Evolutionary conservation across 1,284 basidiomycete species (phyloP).

Genomic region (Thecaphora frezii): DNA sequence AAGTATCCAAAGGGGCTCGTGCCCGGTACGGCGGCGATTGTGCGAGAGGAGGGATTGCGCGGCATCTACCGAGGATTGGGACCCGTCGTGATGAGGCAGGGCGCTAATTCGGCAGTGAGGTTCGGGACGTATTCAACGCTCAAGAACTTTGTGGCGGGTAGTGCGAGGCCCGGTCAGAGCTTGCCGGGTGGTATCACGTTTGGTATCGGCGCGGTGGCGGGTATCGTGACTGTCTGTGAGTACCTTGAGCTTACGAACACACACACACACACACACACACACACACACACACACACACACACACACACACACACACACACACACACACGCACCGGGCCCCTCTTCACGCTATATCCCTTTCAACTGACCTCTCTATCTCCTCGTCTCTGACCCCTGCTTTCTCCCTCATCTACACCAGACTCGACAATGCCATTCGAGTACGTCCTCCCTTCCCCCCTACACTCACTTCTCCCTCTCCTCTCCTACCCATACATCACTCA

Average conservation of each 20-base stretch:
- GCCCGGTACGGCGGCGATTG: conserved; percentile 80
- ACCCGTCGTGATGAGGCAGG: conserved; percentile 96
- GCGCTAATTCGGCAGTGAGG: conserved; percentile 93
- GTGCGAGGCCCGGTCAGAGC: conserved; percentile 76
- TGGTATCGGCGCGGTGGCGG: conserved; percentile 87
- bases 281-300: too few species aligned
- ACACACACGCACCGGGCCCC: too few species aligned
- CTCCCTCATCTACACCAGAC: conserved; percentile 9
- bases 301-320: too few species aligned
- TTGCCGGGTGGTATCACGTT: conserved; percentile 88
- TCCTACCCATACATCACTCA: conserved; percentile 54
- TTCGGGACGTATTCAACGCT: conserved; percentile 93
- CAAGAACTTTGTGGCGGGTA: conserved; percentile 80
- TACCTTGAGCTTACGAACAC: not conserved
- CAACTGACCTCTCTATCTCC: too few species aligned
- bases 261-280: too few species aligned
- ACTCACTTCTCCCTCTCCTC: not conserved
- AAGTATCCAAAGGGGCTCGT: conserved; percentile 79
- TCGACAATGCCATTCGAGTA: conserved; percentile 56
- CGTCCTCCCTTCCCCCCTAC: conserved; percentile 5
- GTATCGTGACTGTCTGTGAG: conserved; percentile 87
- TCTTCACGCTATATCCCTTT: too few species aligned
- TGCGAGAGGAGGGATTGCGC: conserved; percentile 75
- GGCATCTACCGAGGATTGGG: conserved; percentile 89
- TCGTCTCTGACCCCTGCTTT: too few species aligned